These are phyloP conservation scores for Citrus medica DNA, from an alignment of 345 rosid species.

Conservation along the genomic window DNA sequence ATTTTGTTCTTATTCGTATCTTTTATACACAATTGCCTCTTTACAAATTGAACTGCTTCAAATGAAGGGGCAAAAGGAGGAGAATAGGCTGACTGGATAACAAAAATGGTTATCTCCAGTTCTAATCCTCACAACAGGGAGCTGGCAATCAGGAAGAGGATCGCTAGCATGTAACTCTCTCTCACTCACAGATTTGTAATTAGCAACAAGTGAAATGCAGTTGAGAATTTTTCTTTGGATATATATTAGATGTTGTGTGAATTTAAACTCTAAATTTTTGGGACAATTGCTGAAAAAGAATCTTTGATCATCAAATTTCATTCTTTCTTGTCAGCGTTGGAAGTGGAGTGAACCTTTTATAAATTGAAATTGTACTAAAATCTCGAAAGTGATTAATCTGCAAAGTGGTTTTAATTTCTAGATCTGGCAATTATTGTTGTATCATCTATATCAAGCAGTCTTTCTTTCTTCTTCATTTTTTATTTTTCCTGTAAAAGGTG, in stretches of 20 bases:
- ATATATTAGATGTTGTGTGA: too few relatives aligned
- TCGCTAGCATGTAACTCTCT: constrained; percentile 55
- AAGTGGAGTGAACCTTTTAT: background rate
- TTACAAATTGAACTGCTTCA: background rate
- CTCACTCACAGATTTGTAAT: background rate
- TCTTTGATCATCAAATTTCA: background rate
- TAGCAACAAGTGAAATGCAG: background rate
- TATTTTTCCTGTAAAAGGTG: too few relatives aligned
- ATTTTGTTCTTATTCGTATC: background rate
- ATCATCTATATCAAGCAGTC: background rate
- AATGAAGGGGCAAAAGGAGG: background rate
- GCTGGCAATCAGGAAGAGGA: constrained; percentile 64
- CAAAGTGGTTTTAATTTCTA: background rate
- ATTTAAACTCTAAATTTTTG: background rate
- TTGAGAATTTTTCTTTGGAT: background rate
- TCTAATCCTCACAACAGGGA: constrained; percentile 60
- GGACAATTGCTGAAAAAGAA: background rate
- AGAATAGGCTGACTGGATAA: constrained; percentile 2
- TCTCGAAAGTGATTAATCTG: background rate
- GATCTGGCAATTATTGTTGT: background rate
- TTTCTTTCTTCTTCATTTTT: background rate
- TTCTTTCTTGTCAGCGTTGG: background rate
- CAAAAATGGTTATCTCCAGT: constrained; percentile 44
- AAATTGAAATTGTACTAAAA: background rate
- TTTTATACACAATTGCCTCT: background rate